These are phyloP conservation scores for Globisporangium okanoganense DNA, from an alignment of 352 stramenopile species.

Conservation along the genomic window DNA sequence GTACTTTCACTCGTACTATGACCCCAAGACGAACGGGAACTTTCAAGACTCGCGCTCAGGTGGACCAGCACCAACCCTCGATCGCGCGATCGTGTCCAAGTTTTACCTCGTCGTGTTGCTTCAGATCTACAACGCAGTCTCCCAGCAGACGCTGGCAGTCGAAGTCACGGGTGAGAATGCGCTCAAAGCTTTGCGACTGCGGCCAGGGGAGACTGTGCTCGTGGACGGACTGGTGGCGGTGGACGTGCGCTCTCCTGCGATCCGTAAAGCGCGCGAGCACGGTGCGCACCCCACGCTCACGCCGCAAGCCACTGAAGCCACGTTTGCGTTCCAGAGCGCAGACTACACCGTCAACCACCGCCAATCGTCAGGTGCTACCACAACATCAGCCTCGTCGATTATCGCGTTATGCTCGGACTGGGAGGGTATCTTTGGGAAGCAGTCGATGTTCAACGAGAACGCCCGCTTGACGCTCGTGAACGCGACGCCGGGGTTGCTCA, in stretches of 20 bases:
- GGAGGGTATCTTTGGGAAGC: slow-evolving; percentile 55
- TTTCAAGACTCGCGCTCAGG: slow-evolving; percentile 13
- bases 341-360: slow-evolving; percentile 20
- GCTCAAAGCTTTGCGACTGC: slow-evolving; percentile 33
- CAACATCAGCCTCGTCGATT: slow-evolving; percentile 4
- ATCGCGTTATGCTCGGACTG: slow-evolving; percentile 64
- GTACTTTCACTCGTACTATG: slow-evolving; percentile 68
- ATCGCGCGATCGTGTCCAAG: slow-evolving; percentile 53
- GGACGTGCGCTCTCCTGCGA: slow-evolving; percentile 26
- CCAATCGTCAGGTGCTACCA: not conserved
- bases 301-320: slow-evolving; percentile 4
- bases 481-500: slow-evolving; percentile 36
- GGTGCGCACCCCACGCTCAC: slow-evolving; percentile 5
- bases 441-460: slow-evolving; percentile 42
- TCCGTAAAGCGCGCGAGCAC: slow-evolving; percentile 24
- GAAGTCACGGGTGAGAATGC: slow-evolving; percentile 53
- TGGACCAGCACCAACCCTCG: slow-evolving; percentile 20
- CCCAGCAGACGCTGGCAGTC: slow-evolving; percentile 33
- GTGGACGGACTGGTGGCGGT: slow-evolving; percentile 53
- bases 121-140: slow-evolving; percentile 47
- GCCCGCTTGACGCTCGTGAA: slow-evolving; percentile 47
- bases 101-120: slow-evolving; percentile 62
- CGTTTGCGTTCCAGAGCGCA: slow-evolving; percentile 37
- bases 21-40: slow-evolving; percentile 40
- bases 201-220: slow-evolving; percentile 45